Base-by-base conservation (phyloP, 78 protist species). In the Dictyostelium intermedium region DNA sequence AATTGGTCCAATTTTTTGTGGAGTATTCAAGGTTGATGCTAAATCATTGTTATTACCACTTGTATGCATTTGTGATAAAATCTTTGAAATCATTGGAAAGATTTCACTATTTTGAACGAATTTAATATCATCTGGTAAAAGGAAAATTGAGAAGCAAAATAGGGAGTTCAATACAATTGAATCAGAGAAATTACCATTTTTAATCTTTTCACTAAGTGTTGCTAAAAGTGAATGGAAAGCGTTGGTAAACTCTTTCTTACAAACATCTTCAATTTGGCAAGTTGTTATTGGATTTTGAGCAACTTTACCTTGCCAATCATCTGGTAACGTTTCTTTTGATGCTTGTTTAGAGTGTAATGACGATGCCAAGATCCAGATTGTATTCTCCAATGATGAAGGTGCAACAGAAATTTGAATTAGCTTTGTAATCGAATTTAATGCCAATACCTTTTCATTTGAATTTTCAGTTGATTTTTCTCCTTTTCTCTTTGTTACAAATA, bases 251-350 rank as follows among this genome's bases (percentile, higher is more conserved):
- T 87, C 85, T 27, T 78, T 76, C 34, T 43, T 87, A 5, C 8
- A 39, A 9, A 5, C 23, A 5, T 37, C 60, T 13, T 37, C 7
- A 5, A 87, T 63, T 23, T 79, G 35, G 18, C 82, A 72, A 1
- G 93, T 30, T 11, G 43, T 27, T 1, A 79, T 16, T 20, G 82
- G 79, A 25, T 87, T 87, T 43, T 87, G 84, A 3, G 93, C 93
- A 5, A 87, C 93, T 39, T 50, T 76, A 23, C 93, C 93, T 79
- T 87, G 93, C 93, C 93, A 87, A 34, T 69, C 93, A 0, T 79
- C 85, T 39, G 93, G 93, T 30, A 87, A 32, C 20, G 69, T 18
- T 5, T 30, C 80, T 35, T 87, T 87, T 34, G 93, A 63, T 25
- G 93, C 93, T 63, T 87, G 93, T 20, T 76, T 87, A 3, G 85